These are phyloP conservation scores for Xylaria telfairii DNA, from an alignment of 495 filamentous ascomycete genomes.

Conservation along the genomic window DNA sequence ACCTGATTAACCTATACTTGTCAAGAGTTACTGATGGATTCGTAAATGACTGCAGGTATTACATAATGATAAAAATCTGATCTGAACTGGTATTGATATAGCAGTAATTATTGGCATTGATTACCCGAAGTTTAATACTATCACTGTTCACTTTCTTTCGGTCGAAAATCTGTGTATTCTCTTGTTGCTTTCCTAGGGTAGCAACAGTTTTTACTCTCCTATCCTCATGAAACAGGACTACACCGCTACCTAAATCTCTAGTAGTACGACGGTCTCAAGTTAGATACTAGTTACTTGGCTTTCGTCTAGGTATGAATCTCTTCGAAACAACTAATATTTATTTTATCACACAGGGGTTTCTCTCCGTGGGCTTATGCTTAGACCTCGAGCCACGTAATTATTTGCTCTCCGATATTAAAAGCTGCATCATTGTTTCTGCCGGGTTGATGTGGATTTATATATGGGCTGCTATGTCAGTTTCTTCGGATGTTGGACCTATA, in stretches of 20 bases:
- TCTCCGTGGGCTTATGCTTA: not conserved
- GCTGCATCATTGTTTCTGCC: not conserved
- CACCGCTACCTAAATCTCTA: not conserved
- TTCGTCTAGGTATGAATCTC: not conserved
- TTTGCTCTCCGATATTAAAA: not conserved
- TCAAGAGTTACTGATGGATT: not conserved
- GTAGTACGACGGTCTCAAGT: not conserved
- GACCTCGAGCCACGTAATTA: not conserved
- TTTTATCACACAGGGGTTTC: not conserved
- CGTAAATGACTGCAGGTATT: not conserved
- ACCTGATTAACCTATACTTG: not conserved
- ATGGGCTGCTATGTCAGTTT: not conserved
- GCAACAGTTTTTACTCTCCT: not conserved
- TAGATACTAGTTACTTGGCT: too few relatives aligned
- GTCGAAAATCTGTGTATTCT: not conserved
- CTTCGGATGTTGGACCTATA: not conserved
- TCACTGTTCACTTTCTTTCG: not conserved
- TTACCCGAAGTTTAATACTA: too few relatives aligned
- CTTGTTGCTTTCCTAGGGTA: not conserved
- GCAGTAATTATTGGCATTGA: too few relatives aligned
- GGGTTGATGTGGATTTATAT: not conserved
- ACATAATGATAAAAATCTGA: not conserved
- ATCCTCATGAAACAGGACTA: not conserved
- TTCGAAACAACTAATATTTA: too few relatives aligned
- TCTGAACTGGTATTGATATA: not conserved